phyloP scores from a whole-genome alignment of 1,284 basidiomycete genomes.

The Pascua sp. region DNA sequence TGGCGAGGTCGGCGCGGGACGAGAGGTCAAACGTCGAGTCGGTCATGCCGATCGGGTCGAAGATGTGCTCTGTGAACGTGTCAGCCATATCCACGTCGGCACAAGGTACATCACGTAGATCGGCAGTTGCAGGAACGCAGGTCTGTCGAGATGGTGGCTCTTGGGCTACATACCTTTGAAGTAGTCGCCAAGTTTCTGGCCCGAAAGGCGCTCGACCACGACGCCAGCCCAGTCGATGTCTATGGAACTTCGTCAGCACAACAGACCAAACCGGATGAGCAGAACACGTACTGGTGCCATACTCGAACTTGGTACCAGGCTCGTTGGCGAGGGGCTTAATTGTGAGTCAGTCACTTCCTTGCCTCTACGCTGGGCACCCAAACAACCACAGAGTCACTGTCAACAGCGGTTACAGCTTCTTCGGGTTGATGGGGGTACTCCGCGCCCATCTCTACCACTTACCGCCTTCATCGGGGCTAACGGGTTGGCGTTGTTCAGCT shows the following conservation, averaged over 20 bases:
- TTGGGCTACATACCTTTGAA: background rate
- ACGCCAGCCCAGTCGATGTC: conserved; percentile 4
- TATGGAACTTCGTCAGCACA: background rate
- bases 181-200: background rate
- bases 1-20: conserved; percentile 13
- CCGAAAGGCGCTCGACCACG: background rate
- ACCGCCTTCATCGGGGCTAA: background rate
- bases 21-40: conserved; percentile 16
- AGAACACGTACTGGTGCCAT: background rate
- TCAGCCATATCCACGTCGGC: background rate
- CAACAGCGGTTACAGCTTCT: too few relatives aligned
- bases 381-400: background rate
- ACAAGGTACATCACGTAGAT: too few relatives aligned
- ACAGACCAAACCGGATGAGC: background rate
- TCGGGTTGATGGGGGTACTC: too few relatives aligned
- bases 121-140: too few relatives aligned
- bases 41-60: conserved; percentile 20
- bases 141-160: background rate
- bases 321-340: conserved; percentile 3
- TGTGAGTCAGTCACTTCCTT: background rate
- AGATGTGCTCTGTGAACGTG: conserved; percentile 13
- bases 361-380: too few relatives aligned
- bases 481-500: conserved; percentile 15
- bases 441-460: too few relatives aligned
- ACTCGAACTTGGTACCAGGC: conserved; percentile 4